phyloP scores from a whole-genome alignment of 2,329 filamentous ascomycete species.

The Aureobasidium musti region DNA sequence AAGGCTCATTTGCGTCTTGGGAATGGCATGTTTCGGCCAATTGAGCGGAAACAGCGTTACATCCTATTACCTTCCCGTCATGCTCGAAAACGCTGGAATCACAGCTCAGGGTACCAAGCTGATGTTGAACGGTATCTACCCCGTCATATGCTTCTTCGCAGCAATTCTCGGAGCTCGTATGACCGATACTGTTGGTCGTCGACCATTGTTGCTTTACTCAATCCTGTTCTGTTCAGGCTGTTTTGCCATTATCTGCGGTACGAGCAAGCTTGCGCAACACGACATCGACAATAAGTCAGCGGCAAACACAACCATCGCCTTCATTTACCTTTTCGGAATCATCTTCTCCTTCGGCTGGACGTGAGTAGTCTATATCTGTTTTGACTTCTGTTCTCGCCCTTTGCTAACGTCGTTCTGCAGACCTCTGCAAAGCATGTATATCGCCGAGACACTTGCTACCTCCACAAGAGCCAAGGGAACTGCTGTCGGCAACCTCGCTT shows the following conservation, averaged over 20 bases:
- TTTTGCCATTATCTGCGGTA: constrained; percentile 25
- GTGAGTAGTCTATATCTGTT: background rate
- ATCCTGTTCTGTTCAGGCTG: constrained; percentile 39
- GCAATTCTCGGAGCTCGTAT: constrained; percentile 44
- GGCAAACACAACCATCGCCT: constrained; percentile 34
- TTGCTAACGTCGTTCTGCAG: background rate
- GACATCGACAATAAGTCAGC: constrained; percentile 16
- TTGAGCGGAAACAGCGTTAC: constrained; percentile 47
- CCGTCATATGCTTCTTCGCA: constrained; percentile 19
- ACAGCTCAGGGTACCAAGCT: constrained; percentile 42
- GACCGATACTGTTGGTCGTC: constrained; percentile 41
- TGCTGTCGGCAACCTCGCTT: constrained; percentile 46
- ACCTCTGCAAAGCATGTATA: constrained; percentile 43
- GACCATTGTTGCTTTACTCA: constrained; percentile 39
- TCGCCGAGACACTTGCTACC: constrained; percentile 29
- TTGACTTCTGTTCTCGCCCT: too few species aligned
- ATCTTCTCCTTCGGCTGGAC: constrained; percentile 42
- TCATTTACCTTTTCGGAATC: constrained; percentile 41
- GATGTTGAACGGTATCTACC: constrained; percentile 45
- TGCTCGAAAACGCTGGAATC: constrained; percentile 46
- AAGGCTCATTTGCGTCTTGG: constrained; percentile 45
- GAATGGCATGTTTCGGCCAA: constrained; percentile 48
- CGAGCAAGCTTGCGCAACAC: constrained; percentile 13
- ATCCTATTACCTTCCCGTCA: constrained; percentile 40
- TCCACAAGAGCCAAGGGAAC: constrained; percentile 44